A percentile compares a stretch with the other conserved stretches of the same genome.
phyloP scores from a whole-genome alignment of 208 protist genomes.

The Trypanosomatidae sp. region DNA sequence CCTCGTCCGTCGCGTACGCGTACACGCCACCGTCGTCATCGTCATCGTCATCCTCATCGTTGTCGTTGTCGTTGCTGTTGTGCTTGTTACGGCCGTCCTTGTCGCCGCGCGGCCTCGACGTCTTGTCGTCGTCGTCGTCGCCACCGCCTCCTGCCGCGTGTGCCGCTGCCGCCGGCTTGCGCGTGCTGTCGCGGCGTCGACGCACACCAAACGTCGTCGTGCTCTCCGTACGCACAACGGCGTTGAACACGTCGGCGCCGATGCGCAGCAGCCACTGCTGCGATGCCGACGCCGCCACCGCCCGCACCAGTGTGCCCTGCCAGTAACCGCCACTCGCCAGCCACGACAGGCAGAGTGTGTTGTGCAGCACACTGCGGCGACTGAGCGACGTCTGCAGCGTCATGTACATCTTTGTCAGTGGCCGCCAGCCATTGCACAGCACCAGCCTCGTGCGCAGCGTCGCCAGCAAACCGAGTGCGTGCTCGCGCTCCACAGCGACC shows the following conservation, averaged over 20 bases:
- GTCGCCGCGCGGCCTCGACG: too few relatives aligned
- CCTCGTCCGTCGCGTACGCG: too few relatives aligned
- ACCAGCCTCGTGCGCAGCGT: constrained; percentile 33
- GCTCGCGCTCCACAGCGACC: constrained; percentile 15
- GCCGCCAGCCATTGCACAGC: constrained; percentile 11
- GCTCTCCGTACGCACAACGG: too few relatives aligned
- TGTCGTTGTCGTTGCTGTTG: not conserved
- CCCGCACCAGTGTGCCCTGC: too few relatives aligned
- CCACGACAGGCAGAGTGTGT: constrained; percentile 43
- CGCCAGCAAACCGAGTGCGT: constrained; percentile 41
- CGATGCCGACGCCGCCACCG: too few relatives aligned
- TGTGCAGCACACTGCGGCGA: constrained; percentile 30
- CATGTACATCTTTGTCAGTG: constrained; percentile 51
- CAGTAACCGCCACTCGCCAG: too few relatives aligned
- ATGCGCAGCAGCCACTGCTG: constrained; percentile 26
- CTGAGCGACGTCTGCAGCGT: constrained; percentile 46
- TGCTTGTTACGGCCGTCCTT: not conserved
- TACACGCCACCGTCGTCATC: not conserved
- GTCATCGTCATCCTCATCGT: not conserved
- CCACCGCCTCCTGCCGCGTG: too few relatives aligned
- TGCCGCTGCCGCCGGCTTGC: too few relatives aligned
- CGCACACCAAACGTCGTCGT: too few relatives aligned
- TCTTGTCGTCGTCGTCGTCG: too few relatives aligned
- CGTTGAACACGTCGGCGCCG: constrained; percentile 26
- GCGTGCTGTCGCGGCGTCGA: too few relatives aligned